These are phyloP conservation scores for Hortiboletus flavorubellus DNA, from an alignment of 768 basidiomycete genomes.

Conservation along the genomic window DNA sequence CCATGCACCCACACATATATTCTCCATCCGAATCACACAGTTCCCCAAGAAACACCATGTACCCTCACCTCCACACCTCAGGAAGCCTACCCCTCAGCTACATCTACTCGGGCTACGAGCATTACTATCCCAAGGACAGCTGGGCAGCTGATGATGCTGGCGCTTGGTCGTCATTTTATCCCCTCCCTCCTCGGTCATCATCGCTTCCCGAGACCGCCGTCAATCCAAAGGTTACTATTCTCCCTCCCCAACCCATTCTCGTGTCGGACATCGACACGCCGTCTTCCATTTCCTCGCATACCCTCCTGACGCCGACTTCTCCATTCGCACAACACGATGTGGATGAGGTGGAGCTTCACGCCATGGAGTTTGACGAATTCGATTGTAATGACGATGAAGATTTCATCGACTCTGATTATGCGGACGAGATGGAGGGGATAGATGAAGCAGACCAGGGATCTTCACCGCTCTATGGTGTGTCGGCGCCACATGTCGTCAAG, in stretches of 20 bases:
- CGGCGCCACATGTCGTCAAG: conserved; percentile 24
- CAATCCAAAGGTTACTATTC: conserved; percentile 29
- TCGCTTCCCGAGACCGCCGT: conserved; percentile 16
- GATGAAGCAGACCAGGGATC: conserved; percentile 15
- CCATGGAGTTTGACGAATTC: conserved; percentile 32
- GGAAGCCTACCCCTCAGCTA: conserved; percentile 21
- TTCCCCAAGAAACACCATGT: conserved; percentile 25
- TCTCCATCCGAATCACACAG: conserved; percentile 24
- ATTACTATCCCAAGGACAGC: conserved; percentile 21
- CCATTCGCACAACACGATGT: conserved; percentile 24
- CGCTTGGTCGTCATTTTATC: conserved; percentile 23
- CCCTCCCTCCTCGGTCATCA: conserved; percentile 13
- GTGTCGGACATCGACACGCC: conserved; percentile 31
- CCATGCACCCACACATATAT: conserved; percentile 32
- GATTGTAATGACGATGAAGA: conserved; percentile 33
- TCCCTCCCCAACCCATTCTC: conserved; percentile 19
- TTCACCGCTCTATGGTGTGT: conserved; percentile 21
- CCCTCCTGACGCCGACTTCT: conserved; percentile 31
- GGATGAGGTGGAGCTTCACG: conserved; percentile 5
- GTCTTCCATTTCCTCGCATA: conserved; percentile 31
- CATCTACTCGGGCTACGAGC: conserved; percentile 24
- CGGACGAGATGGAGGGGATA: conserved; percentile 32
- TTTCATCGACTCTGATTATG: conserved; percentile 30
- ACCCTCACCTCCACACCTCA: conserved; percentile 20
- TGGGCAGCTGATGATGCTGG: conserved; percentile 10